phyloP scores from a whole-genome alignment of 129 eudicot species.

The Arctium lappa region DNA sequence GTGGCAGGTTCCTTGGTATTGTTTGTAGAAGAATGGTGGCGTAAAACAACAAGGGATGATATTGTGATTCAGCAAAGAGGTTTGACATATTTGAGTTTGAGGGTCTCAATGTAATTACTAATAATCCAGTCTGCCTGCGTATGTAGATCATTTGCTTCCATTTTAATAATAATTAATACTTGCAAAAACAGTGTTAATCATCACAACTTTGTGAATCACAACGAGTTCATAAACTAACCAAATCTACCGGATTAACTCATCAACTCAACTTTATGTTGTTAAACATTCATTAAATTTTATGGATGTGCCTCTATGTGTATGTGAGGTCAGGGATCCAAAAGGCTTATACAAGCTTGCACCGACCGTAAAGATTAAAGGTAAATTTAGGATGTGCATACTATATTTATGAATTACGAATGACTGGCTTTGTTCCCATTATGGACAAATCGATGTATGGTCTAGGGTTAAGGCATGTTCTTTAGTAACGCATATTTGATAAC shows the following conservation, averaged over 20 bases:
- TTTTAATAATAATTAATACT: too few species aligned
- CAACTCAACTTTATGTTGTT: too few species aligned
- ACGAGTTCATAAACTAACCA: too few species aligned
- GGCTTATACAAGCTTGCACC: constrained; percentile 95
- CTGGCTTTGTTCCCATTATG: background rate
- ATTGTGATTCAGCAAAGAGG: background rate
- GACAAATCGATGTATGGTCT: background rate
- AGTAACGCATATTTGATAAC: background rate
- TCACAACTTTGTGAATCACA: too few species aligned
- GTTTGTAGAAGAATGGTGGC: constrained; percentile 38
- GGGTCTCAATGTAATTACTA: background rate
- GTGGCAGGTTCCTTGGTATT: constrained; percentile 85
- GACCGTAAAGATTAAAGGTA: constrained; percentile 90
- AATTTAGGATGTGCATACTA: too few species aligned
- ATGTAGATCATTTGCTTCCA: background rate
- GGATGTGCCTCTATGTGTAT: constrained; percentile 84
- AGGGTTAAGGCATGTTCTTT: background rate
- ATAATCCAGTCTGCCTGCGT: too few species aligned
- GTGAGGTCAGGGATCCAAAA: constrained; percentile 95
- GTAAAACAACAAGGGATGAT: background rate
- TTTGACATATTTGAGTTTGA: background rate
- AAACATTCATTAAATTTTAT: too few species aligned
- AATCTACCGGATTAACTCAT: too few species aligned
- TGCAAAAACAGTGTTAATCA: too few species aligned
- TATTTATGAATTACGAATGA: too few species aligned